Evolutionary conservation across 2,329 filamentous ascomycete species (phyloP).

Genomic region (Keithomyces neogunnii): DNA sequence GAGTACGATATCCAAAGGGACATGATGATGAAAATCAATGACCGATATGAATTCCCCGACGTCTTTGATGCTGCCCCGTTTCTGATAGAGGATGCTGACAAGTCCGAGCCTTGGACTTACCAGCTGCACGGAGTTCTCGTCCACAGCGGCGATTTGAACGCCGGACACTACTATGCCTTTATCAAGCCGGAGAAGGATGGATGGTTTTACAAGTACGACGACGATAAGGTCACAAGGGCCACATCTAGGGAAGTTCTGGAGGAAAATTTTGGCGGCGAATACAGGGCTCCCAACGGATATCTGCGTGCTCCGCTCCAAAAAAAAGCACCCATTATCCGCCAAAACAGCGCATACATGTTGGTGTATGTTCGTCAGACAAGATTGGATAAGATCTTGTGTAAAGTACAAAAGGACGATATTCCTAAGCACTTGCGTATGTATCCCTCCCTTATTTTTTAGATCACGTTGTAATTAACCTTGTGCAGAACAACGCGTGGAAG

Average conservation of each 20-base stretch:
- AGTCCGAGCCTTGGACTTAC: slow-evolving; percentile 82
- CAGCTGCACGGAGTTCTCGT: slow-evolving; percentile 92
- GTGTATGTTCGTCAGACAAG: slow-evolving; percentile 89
- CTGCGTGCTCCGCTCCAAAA: slow-evolving; percentile 41
- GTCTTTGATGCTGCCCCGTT: slow-evolving; percentile 79
- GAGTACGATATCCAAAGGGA: slow-evolving; percentile 95
- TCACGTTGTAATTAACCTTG: slow-evolving; percentile 6
- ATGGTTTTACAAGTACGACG: slow-evolving; percentile 94
- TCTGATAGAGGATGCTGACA: slow-evolving; percentile 77
- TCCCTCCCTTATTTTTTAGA: not conserved
- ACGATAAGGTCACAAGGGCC: slow-evolving; percentile 92
- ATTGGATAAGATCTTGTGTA: slow-evolving; percentile 72
- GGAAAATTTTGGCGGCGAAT: slow-evolving; percentile 94
- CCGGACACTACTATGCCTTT: slow-evolving; percentile 97
- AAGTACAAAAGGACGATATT: slow-evolving; percentile 68
- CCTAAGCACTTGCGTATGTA: slow-evolving; percentile 69
- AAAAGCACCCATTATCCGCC: slow-evolving; percentile 51
- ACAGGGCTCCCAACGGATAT: slow-evolving; percentile 42
- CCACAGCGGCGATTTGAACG: slow-evolving; percentile 92
- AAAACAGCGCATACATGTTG: slow-evolving; percentile 94
- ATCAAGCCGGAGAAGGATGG: slow-evolving; percentile 89
- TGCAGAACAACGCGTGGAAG: slow-evolving; percentile 63
- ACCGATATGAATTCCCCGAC: slow-evolving; percentile 84
- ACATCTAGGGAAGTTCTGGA: slow-evolving; percentile 87
- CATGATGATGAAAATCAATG: slow-evolving; percentile 98